A percentile compares a stretch with the other conserved stretches of the same genome.
Evolutionary conservation across 73 alveolate species (phyloP).

Genomic region (Uronychia setigera): DNA sequence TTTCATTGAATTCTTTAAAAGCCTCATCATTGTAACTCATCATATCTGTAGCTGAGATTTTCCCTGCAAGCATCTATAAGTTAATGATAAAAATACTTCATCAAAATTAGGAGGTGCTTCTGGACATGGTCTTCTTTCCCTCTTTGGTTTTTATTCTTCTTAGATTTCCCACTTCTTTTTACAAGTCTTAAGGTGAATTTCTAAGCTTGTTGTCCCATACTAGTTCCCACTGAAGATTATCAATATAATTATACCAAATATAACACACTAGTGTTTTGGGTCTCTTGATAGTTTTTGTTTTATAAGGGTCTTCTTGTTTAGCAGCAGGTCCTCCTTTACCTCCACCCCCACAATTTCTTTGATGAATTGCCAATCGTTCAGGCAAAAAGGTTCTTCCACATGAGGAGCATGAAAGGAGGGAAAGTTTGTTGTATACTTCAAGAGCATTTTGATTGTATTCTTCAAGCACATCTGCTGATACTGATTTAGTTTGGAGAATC

Average conservation of each 20-base stretch:
- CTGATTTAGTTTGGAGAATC: slow-evolving; percentile 1
- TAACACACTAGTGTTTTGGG: slow-evolving; percentile 63
- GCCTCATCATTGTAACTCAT: slow-evolving; percentile 75
- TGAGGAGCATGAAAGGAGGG: slow-evolving; percentile 76
- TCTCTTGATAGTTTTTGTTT: slow-evolving; percentile 32
- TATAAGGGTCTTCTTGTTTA: slow-evolving; percentile 2
- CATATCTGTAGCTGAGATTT: slow-evolving; percentile 3
- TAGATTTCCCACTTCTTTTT: slow-evolving; percentile 67
- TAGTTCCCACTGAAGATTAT: background rate
- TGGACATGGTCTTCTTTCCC: slow-evolving; percentile 65
- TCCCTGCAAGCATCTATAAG: slow-evolving; percentile 12
- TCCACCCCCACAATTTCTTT: slow-evolving; percentile 60
- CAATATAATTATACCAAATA: slow-evolving; percentile 39
- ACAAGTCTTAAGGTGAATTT: slow-evolving; percentile 84
- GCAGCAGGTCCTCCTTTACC: slow-evolving; percentile 17
- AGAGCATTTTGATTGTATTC: slow-evolving; percentile 73
- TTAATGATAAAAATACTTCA: no score
- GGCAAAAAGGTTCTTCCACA: slow-evolving; percentile 90
- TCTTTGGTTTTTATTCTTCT: slow-evolving; percentile 50
- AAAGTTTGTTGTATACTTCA: slow-evolving; percentile 72
- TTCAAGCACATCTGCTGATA: background rate
- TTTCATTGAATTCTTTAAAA: slow-evolving; percentile 66
- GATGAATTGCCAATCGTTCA: slow-evolving; percentile 83
- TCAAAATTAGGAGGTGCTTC: slow-evolving; percentile 60
- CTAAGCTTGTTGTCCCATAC: slow-evolving; percentile 20